A percentile compares a stretch with the other conserved stretches of the same genome.
Conservation (phyloP, 495 filamentous ascomycete genomes). For the Tuber aestivum region DNA sequence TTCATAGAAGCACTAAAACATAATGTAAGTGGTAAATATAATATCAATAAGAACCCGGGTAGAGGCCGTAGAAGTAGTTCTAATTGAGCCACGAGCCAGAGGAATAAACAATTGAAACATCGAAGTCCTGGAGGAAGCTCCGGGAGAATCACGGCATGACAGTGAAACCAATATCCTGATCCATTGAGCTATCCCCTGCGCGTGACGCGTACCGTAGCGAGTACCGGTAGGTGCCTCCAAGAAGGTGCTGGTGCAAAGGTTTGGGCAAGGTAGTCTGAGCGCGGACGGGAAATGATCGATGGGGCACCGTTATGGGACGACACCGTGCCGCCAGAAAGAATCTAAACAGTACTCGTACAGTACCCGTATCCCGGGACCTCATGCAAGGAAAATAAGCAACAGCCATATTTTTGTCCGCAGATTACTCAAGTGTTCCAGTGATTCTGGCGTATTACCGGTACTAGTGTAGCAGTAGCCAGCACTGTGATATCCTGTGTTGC, state of each 20-base stretch:
- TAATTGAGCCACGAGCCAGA: background rate
- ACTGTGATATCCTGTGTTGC: background rate
- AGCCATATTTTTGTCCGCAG: background rate
- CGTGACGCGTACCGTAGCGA: background rate
- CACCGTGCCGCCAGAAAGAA: background rate
- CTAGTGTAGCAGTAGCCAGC: background rate
- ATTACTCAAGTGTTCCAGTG: background rate
- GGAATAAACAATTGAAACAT: background rate
- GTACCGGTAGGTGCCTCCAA: background rate
- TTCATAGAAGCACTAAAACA: slow-evolving; percentile 15
- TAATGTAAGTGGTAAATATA: too few species aligned
- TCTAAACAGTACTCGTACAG: background rate
- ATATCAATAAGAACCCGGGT: background rate
- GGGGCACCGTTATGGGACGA: too few species aligned
- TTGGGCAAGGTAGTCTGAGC: background rate
- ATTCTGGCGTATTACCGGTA: background rate
- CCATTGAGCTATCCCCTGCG: background rate
- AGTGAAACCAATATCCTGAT: background rate
- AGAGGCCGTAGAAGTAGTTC: background rate
- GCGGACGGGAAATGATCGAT: background rate
- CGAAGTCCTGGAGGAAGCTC: background rate
- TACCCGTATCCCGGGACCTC: background rate
- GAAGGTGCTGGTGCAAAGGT: background rate
- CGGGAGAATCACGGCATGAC: background rate
- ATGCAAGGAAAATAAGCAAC: background rate